phyloP scores from a whole-genome alignment of 2,329 filamentous ascomycete genomes.

The Beauveria caledonica region DNA sequence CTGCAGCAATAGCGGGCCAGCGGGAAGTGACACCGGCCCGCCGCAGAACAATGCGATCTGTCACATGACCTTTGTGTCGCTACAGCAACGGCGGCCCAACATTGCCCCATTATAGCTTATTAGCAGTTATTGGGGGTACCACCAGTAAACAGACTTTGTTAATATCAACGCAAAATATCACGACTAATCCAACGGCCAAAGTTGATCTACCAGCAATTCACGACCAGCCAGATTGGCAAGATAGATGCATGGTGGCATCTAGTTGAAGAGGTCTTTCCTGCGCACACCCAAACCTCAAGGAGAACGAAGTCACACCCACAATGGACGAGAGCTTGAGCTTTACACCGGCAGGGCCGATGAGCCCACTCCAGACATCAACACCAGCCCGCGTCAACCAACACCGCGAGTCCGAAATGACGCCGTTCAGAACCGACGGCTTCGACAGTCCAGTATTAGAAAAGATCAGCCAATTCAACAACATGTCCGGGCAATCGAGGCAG shows the following conservation, averaged over 20 bases:
- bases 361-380: slow-evolving; percentile 51
- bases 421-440: slow-evolving; percentile 33
- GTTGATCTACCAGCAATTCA: background rate
- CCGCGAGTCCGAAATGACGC: slow-evolving; percentile 29
- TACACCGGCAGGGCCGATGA: slow-evolving; percentile 45
- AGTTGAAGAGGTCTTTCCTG: background rate
- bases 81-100: slow-evolving; percentile 13
- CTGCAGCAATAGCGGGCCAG: slow-evolving; percentile 1
- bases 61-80: slow-evolving; percentile 9
- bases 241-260: slow-evolving; percentile 1
- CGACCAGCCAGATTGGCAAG: background rate
- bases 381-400: slow-evolving; percentile 55
- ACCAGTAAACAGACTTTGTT: slow-evolving; percentile 10
- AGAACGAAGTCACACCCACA: background rate
- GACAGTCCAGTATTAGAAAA: slow-evolving; percentile 58
- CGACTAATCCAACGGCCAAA: background rate
- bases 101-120: background rate
- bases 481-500: slow-evolving; percentile 52
- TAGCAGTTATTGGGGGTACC: background rate
- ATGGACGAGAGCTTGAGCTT: slow-evolving; percentile 19
- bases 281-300: no score
- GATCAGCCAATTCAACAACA: slow-evolving; percentile 64
- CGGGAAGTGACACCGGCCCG: slow-evolving; percentile 1
- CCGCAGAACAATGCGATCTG: background rate
- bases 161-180: slow-evolving; percentile 4